Conservation (phyloP, 352 stramenopile genomes). For the Pythium aquatile region DNA sequence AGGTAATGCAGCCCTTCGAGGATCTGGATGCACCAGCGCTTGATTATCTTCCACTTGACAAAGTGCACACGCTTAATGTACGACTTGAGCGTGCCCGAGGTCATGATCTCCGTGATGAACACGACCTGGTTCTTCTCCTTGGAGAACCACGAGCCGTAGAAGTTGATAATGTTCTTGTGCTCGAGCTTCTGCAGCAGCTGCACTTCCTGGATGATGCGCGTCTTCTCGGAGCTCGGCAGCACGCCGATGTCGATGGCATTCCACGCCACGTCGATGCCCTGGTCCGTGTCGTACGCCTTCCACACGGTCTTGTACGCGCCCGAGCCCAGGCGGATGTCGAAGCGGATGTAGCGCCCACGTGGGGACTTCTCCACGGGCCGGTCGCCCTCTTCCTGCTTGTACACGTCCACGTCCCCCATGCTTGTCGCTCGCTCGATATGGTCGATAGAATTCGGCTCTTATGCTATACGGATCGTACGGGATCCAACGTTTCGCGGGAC, state of each 20-base stretch:
- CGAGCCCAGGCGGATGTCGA: conserved; percentile 79
- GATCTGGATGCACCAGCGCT: conserved; percentile 97
- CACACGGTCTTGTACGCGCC: conserved; percentile 91
- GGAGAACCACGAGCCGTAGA: conserved; percentile 98
- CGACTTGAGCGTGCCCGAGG: conserved; percentile 92
- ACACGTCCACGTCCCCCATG: conserved; percentile 72
- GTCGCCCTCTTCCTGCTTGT: conserved; percentile 72
- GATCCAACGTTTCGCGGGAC: background rate
- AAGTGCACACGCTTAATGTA: conserved; percentile 98
- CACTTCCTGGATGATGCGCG: conserved; percentile 97
- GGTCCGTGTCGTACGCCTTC: conserved; percentile 97
- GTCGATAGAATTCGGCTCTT: background rate
- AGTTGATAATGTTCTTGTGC: conserved; percentile 99
- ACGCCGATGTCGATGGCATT: conserved; percentile 98
- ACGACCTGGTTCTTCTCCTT: conserved; percentile 98
- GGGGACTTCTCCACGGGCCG: conserved; percentile 76
- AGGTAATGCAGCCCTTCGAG: conserved; percentile 94
- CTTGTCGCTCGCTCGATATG: background rate
- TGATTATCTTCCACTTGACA: conserved; percentile 98
- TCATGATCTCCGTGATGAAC: conserved; percentile 99
- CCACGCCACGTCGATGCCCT: conserved; percentile 99
- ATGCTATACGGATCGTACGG: background rate
- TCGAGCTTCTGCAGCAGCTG: conserved; percentile 96
- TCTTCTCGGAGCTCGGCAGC: conserved; percentile 94
- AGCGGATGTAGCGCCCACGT: conserved; percentile 83